Evolutionary conservation across 148 eudicot genomes (phyloP).

Genomic region (Beta vulgaris): DNA sequence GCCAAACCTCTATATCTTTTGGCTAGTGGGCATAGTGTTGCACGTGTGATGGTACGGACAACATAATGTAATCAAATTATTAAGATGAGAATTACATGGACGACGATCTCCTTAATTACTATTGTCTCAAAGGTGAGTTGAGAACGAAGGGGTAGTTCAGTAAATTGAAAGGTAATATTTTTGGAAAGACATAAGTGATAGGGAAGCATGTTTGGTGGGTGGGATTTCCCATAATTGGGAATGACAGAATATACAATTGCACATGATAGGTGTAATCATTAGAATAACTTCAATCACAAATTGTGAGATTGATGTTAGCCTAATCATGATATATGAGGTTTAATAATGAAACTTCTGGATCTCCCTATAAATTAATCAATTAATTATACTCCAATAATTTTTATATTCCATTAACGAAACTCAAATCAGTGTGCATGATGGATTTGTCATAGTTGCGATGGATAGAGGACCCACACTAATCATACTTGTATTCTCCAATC

Average conservation of each 20-base stretch:
- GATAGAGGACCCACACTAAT: conserved; percentile 24
- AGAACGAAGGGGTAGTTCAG: conserved; percentile 16
- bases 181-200: conserved; percentile 20
- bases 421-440: background rate
- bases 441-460: conserved; percentile 22
- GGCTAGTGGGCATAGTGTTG: conserved; percentile 28
- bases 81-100: background rate
- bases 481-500: background rate
- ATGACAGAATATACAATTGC: conserved; percentile 28
- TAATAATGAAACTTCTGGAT: conserved; percentile 14
- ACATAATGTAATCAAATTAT: background rate
- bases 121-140: background rate
- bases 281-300: conserved; percentile 11
- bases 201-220: conserved; percentile 41
- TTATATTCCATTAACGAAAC: background rate
- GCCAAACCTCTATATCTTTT: background rate
- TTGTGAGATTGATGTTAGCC: conserved; percentile 29
- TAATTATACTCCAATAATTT: conserved; percentile 1
- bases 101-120: background rate
- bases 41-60: conserved; percentile 31
- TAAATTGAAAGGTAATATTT: background rate
- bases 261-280: conserved; percentile 37
- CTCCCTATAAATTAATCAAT: conserved; percentile 5
- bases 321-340: conserved; percentile 20
- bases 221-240: conserved; percentile 25